A percentile compares a stretch with the other conserved stretches of the same genome.
phyloP scores from a whole-genome alignment of 2,329 filamentous ascomycete species.

The Alternaria sp. region DNA sequence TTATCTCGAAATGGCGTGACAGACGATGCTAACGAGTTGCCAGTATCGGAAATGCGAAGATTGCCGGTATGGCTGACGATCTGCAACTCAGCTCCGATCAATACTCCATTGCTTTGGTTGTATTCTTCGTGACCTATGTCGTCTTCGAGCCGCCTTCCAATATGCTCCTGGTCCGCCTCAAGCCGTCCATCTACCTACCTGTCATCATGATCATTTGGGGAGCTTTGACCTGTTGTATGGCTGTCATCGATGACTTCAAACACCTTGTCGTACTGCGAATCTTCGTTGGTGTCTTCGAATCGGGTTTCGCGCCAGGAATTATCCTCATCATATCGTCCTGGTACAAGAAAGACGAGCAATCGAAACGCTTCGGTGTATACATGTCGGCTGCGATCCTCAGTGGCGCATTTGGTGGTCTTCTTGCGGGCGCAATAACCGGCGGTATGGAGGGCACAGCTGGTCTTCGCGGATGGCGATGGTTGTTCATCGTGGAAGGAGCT shows the following conservation, averaged over 20 bases:
- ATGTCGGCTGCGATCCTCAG: slow-evolving; percentile 66
- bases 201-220: slow-evolving; percentile 66
- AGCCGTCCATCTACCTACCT: slow-evolving; percentile 61
- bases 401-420: slow-evolving; percentile 59
- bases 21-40: neutral
- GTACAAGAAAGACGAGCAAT: slow-evolving; percentile 62
- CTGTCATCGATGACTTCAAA: slow-evolving; percentile 57
- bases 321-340: slow-evolving; percentile 62
- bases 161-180: slow-evolving; percentile 60
- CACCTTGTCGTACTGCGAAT: slow-evolving; percentile 63
- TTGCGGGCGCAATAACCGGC: slow-evolving; percentile 56
- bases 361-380: slow-evolving; percentile 66
- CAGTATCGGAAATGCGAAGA: slow-evolving; percentile 60
- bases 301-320: slow-evolving; percentile 65
- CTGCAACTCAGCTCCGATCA: slow-evolving; percentile 58
- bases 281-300: slow-evolving; percentile 65
- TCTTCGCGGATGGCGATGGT: slow-evolving; percentile 61
- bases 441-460: slow-evolving; percentile 58
- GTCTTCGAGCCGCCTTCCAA: slow-evolving; percentile 64
- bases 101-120: slow-evolving; percentile 61
- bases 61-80: slow-evolving; percentile 61
- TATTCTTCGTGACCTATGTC: slow-evolving; percentile 65
- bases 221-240: slow-evolving; percentile 61
- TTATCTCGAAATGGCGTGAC: neutral
- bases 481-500: slow-evolving; percentile 52